Evolutionary conservation across 768 basidiomycete species (phyloP), one percentile per base, ranked within the genome.

Genomic region (Leccinum rimulosum): DNA sequence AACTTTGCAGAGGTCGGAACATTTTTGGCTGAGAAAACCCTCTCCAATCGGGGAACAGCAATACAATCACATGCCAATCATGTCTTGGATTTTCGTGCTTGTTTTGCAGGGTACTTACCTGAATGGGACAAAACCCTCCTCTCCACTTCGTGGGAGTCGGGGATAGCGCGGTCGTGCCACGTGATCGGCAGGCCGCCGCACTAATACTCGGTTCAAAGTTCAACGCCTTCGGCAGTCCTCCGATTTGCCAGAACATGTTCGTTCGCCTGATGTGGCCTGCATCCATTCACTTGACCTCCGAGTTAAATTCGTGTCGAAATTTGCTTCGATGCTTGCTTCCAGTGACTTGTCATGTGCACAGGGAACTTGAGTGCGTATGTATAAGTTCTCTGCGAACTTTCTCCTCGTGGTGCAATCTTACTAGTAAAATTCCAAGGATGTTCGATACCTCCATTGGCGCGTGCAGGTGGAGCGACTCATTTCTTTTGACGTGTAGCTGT

Each of bases 191-290:
- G 49, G 40, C 40, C n/a, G n/a, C 40, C 40, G 40, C 43, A 38
- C 50, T 11, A 27, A 33, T 11, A 27, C 11, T 38, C 59, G 64
- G 57, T 35, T 62, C 64, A 65, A 57, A 31, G 56, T 56, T 65
- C 49, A 65, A 40, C 57, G 52, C 12, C 6, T 56, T 65, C 64
- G 64, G 55, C 50, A 7, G 57, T 19, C 43, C n/a, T 19, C 36
- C 36, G 36, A 36, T 15, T 36, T 15, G 35, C 35, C 35, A 36
- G 35, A 14, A 14, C 3, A 25, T 25, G 25, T 40, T 40, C 11
- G 15, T 17, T 22, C 7, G n/a, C 54, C 47, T 52, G 28, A 31
- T n/a, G 47, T 22, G 22, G 22, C 22, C 22, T 22, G 22, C 22
- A 22, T 22, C 22, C 22, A 22, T 22, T 22, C 45, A 55, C 49